phyloP scores from a whole-genome alignment of 345 rosid genomes.

The Aquilaria sinensis region DNA sequence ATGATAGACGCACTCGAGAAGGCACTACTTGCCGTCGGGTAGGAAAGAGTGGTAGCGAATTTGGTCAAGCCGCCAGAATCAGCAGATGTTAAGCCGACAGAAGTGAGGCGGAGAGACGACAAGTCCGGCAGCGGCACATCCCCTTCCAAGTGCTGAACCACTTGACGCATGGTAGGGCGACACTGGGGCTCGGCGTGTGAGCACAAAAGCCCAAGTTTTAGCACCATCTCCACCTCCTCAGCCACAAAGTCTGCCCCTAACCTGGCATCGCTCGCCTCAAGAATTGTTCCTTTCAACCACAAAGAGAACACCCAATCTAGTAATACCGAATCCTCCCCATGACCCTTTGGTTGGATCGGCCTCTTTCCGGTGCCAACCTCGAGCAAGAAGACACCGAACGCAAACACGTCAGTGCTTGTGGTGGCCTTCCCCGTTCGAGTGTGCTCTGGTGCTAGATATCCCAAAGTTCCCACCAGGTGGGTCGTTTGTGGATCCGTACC shows the following conservation, averaged over 20 bases:
- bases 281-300: slow-evolving; percentile 20
- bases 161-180: slow-evolving; percentile 61
- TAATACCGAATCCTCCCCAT: slow-evolving; percentile 18
- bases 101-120: slow-evolving; percentile 26
- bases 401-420: slow-evolving; percentile 58
- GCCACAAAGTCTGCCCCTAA: slow-evolving; percentile 24
- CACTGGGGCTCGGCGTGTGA: slow-evolving; percentile 25
- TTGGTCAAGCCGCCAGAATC: slow-evolving; percentile 37
- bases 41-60: slow-evolving; percentile 29
- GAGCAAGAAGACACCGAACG: slow-evolving; percentile 58
- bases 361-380: slow-evolving; percentile 57
- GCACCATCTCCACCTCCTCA: slow-evolving; percentile 40
- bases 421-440: slow-evolving; percentile 65
- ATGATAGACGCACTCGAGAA: slow-evolving; percentile 31
- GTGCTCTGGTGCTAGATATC: slow-evolving; percentile 74
- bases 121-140: slow-evolving; percentile 37
- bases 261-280: slow-evolving; percentile 40
- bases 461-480: slow-evolving; percentile 56
- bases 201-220: slow-evolving; percentile 48
- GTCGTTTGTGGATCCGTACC: slow-evolving; percentile 38
- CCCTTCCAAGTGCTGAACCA: slow-evolving; percentile 38
- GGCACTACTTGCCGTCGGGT: slow-evolving; percentile 21
- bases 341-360: slow-evolving; percentile 30
- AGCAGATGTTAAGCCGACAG: slow-evolving; percentile 25
- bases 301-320: slow-evolving; percentile 34